Evolutionary conservation across 192 early-diverging fungal species (phyloP).

Genomic region (Dimargaris cristalligena): DNA sequence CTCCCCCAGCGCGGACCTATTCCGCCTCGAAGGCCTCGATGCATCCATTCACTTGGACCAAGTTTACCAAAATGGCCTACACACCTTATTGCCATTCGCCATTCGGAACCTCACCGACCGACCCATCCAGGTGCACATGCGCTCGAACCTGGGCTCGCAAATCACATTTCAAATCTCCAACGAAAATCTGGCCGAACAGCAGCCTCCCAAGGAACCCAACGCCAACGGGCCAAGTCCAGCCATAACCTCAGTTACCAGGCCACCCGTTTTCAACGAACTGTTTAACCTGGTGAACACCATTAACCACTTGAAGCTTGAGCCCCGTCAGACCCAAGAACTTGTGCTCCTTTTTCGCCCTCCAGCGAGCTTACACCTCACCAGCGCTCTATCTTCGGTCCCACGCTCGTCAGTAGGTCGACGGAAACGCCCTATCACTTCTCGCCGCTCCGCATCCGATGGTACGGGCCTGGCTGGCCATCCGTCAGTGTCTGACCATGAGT

Average conservation of each 20-base stretch:
- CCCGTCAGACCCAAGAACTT: conserved; percentile 47
- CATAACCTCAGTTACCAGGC: conserved; percentile 17
- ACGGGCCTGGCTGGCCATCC: background rate
- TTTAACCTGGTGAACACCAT: conserved; percentile 86
- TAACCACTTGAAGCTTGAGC: conserved; percentile 42
- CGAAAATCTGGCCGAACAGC: conserved; percentile 49
- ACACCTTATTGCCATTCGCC: conserved; percentile 51
- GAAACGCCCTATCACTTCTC: conserved; percentile 11
- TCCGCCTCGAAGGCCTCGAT: conserved; percentile 35
- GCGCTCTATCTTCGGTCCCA: background rate
- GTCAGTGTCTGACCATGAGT: conserved; percentile 5
- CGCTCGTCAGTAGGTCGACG: background rate
- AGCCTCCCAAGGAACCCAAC: too few species aligned
- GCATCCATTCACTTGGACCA: conserved; percentile 48
- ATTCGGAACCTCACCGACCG: conserved; percentile 46
- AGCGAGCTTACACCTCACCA: background rate
- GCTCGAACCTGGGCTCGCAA: conserved; percentile 60
- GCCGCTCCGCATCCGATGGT: conserved; percentile 11
- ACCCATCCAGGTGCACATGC: conserved; percentile 48
- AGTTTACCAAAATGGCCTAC: conserved; percentile 70
- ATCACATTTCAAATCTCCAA: conserved; percentile 74
- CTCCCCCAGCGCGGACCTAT: too few species aligned
- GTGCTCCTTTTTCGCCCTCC: conserved; percentile 70
- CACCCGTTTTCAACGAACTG: conserved; percentile 66
- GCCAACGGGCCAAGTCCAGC: too few species aligned